Percentiles rank a stretch among this genome's conserved stretches.
These are phyloP conservation scores for Fusarium domesticum DNA, from an alignment of 2,329 filamentous ascomycete genomes.

Conservation along the genomic window DNA sequence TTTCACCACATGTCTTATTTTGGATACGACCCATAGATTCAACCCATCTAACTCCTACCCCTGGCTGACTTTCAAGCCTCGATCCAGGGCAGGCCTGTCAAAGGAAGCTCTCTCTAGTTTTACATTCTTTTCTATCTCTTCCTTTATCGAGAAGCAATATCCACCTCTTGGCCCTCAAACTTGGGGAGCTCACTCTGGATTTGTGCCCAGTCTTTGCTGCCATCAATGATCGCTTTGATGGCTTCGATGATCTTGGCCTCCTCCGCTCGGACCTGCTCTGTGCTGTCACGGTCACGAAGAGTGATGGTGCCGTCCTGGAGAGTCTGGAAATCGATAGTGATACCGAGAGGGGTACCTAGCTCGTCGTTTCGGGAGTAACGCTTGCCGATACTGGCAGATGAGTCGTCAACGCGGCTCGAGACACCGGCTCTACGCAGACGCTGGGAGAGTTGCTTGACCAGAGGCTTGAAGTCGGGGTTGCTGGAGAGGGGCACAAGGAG, in stretches of 20 bases:
- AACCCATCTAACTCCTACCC: constrained; percentile 12
- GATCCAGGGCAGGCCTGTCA: constrained; percentile 4
- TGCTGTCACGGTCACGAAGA: constrained; percentile 85
- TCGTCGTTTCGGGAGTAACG: constrained; percentile 94
- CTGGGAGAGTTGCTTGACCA: constrained; percentile 68
- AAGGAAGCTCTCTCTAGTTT: constrained; percentile 19
- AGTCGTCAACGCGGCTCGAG: constrained; percentile 85
- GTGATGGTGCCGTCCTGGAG: constrained; percentile 84
- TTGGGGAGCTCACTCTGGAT: constrained; percentile 74
- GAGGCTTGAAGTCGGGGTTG: constrained; percentile 77
- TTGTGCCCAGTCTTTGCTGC: constrained; percentile 61
- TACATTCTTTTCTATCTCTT: constrained; percentile 17
- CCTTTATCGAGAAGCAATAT: constrained; percentile 37
- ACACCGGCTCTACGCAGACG: constrained; percentile 74
- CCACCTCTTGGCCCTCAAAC: constrained; percentile 74
- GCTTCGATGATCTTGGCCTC: constrained; percentile 77
- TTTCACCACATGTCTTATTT: background rate
- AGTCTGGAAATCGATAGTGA: constrained; percentile 95
- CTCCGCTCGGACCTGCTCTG: constrained; percentile 81
- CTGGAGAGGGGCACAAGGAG: constrained; percentile 85
- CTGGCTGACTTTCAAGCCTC: constrained; percentile 6
- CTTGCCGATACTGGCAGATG: constrained; percentile 89
- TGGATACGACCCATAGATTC: constrained; percentile 3
- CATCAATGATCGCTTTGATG: constrained; percentile 54
- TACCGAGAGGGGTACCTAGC: constrained; percentile 87